Percentiles rank a stretch among this genome's conserved stretches.
phyloP scores from a whole-genome alignment of 169 alveolate species.

The Eimeria brunetti region DNA sequence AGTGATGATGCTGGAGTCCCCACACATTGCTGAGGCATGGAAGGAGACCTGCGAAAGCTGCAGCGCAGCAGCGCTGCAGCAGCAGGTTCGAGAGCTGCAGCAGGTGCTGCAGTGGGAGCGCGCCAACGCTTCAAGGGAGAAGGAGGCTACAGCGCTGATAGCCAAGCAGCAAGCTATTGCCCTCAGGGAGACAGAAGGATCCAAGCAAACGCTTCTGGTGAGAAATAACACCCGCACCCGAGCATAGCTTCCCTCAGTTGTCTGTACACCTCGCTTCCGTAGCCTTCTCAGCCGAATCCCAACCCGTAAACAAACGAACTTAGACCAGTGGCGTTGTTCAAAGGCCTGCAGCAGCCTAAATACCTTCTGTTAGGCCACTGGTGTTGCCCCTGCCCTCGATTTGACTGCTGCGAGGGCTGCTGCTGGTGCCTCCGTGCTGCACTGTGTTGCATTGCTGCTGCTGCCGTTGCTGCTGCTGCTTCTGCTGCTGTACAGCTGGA shows the following conservation, averaged over 20 bases:
- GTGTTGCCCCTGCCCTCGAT: not conserved
- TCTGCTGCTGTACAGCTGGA: slow-evolving; percentile 28
- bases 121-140: slow-evolving; percentile 28
- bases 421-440: slow-evolving; percentile 2
- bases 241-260: not conserved
- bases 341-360: too few species aligned
- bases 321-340: too few species aligned
- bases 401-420: not conserved
- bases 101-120: slow-evolving; percentile 38
- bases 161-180: slow-evolving; percentile 58
- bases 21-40: slow-evolving; percentile 4
- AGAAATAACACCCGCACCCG: not conserved
- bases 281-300: not conserved
- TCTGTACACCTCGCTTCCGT: not conserved
- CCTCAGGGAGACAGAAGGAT: slow-evolving; percentile 55
- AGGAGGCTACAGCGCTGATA: slow-evolving; percentile 48
- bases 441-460: not conserved
- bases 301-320: too few species aligned
- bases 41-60: slow-evolving; percentile 21
- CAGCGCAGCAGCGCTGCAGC: slow-evolving; percentile 32
- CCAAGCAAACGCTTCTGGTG: slow-evolving; percentile 44
- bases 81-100: slow-evolving; percentile 36
- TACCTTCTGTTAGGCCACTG: not conserved
- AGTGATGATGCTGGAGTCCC: slow-evolving; percentile 41
- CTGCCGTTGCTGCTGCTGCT: not conserved